These are phyloP conservation scores for Lobosporangium transversale DNA, from an alignment of 192 early-diverging fungal species.

Conservation along the genomic window DNA sequence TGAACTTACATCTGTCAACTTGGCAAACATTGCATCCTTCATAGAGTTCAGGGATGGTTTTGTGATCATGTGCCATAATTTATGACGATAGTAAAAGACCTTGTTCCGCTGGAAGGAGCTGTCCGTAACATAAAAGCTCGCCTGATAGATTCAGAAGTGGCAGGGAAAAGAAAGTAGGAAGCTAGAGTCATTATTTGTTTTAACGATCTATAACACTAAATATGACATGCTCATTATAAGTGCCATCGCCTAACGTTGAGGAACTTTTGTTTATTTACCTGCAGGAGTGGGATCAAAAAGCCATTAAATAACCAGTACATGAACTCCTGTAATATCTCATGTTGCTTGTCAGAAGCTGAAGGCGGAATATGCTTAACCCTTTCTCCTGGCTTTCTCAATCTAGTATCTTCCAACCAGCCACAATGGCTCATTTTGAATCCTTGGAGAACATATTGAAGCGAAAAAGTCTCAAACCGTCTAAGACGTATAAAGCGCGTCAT, in stretches of 20 bases:
- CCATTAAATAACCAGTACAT: constrained; percentile 73
- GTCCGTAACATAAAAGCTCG: constrained; percentile 87
- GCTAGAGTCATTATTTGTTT: too few species aligned
- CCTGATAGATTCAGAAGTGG: too few species aligned
- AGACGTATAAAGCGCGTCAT: constrained; percentile 65
- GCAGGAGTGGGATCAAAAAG: constrained; percentile 68
- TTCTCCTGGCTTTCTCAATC: not conserved
- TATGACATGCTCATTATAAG: too few species aligned
- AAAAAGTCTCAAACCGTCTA: constrained; percentile 68
- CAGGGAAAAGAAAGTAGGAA: too few species aligned
- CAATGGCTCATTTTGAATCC: constrained; percentile 63
- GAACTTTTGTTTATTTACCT: too few species aligned
- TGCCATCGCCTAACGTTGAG: too few species aligned
- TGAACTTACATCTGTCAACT: too few species aligned
- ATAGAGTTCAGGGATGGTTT: constrained; percentile 58
- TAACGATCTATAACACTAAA: too few species aligned
- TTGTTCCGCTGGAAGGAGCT: constrained; percentile 66
- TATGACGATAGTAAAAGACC: constrained; percentile 82
- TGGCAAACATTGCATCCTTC: constrained; percentile 29
- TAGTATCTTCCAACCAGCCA: constrained; percentile 22
- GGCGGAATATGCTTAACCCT: constrained; percentile 44
- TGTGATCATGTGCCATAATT: constrained; percentile 72
- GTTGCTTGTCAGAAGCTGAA: constrained; percentile 57
- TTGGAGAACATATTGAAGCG: constrained; percentile 63
- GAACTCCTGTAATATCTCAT: constrained; percentile 67